Base-by-base conservation (phyloP, 106 monocot genomes). In the Dendrobium huoshanense region DNA sequence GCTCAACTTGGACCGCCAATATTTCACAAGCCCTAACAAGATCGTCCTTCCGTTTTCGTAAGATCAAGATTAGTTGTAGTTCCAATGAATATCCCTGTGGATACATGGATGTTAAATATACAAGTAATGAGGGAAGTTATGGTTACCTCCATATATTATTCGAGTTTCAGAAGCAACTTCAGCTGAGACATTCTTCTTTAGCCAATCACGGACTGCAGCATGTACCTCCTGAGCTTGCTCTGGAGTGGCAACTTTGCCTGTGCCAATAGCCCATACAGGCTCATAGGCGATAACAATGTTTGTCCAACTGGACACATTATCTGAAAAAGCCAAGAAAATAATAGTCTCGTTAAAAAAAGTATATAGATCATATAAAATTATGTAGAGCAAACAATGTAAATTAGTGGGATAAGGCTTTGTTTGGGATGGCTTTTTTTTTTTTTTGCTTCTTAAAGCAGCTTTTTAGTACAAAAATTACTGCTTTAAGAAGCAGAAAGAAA, bases 181-280 rank as follows among this genome's bases (percentile, higher is more conserved):
- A 79, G 86, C 61, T 41, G 98, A 98, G 25, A 98, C 80, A 78
- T 89, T 98, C 15, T 88, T 91, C 83, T 92, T 95, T n/a, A 98
- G 88, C 98, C 98, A 98, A 83, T 93, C 92, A 75, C 98, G 92
- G 45, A 90, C 79, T 78, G 92, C 98, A 58, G 76, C 87, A 85
- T 98, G 98, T 24, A 98, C 95, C 84, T 98, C 98, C 75, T 98
- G 98, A 56, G 98, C 98, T 80, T 98, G 98, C 84, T 94, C 84
- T 18, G 98, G 98, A 80, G 89, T 86, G 73, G 94, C 98, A 67
- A 98, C 98, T 81, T 98, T 92, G 45, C 98, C 98, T 19, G 98
- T 98, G 48, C 98, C 98, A 89, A 98, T 98, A 44, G 98, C 98
- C 98, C 98, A 98, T 72, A 98, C 98, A 84, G 98, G 98, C 79